Percentiles rank a stretch among this genome's conserved stretches.
Evolutionary conservation across 164 flowering plant genomes (phyloP).

Genomic region (Umbilicus rupestris): DNA sequence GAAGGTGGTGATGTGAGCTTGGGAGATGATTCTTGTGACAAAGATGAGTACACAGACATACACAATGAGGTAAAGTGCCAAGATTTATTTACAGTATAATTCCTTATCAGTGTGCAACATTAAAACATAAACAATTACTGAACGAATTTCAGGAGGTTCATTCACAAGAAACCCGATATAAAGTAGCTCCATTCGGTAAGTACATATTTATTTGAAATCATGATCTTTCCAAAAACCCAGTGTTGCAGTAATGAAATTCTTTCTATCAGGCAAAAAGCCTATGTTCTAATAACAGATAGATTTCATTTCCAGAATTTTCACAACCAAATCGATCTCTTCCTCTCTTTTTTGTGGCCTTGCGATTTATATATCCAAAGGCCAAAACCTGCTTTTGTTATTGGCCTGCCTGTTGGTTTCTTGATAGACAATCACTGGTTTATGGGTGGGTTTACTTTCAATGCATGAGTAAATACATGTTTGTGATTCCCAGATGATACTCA

Average conservation of each 20-base stretch:
- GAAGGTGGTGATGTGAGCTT: slow-evolving; percentile 57
- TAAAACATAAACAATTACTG: not conserved
- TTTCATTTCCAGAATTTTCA: not conserved
- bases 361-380: not conserved
- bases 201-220: not conserved
- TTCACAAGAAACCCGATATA: not conserved
- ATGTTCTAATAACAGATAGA: not conserved
- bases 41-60: slow-evolving; percentile 23
- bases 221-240: not conserved
- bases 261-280: slow-evolving; percentile 32
- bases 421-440: not conserved
- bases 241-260: not conserved
- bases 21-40: slow-evolving; percentile 54
- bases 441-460: not conserved
- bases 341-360: not conserved
- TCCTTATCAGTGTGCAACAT: not conserved
- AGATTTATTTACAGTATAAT: not conserved
- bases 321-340: not conserved
- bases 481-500: slow-evolving; percentile 60
- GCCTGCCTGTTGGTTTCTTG: not conserved
- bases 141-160: slow-evolving; percentile 24
- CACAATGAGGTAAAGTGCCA: slow-evolving; percentile 23
- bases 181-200: not conserved
- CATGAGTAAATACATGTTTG: not conserved
- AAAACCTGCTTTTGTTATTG: not conserved